A percentile compares a stretch with the other conserved stretches of the same genome.
Conservation (phyloP, 768 basidiomycete genomes). For the Sistotremastrum niveocremeum region DNA sequence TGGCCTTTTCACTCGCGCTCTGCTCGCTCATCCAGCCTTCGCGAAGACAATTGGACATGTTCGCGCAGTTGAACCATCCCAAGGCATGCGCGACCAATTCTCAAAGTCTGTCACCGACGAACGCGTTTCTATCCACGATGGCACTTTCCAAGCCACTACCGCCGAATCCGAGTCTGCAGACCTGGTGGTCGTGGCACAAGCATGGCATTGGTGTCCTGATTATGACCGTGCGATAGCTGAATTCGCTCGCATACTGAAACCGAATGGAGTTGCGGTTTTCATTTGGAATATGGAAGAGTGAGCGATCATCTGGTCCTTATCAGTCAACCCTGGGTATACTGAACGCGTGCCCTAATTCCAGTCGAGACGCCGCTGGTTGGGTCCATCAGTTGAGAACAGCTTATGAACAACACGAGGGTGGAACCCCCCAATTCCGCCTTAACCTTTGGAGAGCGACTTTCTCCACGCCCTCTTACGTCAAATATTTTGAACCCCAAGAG, state of each 20-base stretch:
- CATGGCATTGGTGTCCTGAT: constrained; percentile 90
- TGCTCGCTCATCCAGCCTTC: constrained; percentile 53
- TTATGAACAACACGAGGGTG: constrained; percentile 54
- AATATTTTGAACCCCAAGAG: constrained; percentile 43
- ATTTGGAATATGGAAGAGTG: constrained; percentile 91
- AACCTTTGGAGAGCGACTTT: constrained; percentile 64
- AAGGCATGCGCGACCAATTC: constrained; percentile 75
- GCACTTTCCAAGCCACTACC: constrained; percentile 56
- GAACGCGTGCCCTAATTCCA: neutral
- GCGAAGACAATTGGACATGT: constrained; percentile 35
- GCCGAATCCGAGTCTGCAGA: constrained; percentile 61
- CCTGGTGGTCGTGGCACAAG: constrained; percentile 72
- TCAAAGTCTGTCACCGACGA: constrained; percentile 36
- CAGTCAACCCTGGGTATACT: neutral
- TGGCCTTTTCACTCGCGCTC: constrained; percentile 76
- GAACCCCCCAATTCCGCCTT: constrained; percentile 73
- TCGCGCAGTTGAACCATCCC: constrained; percentile 70
- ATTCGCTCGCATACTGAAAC: constrained; percentile 70
- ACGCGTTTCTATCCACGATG: constrained; percentile 42
- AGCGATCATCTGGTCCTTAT: constrained; percentile 19
- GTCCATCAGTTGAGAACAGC: constrained; percentile 57
- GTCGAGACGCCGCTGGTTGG: constrained; percentile 53
- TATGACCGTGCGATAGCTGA: constrained; percentile 59
- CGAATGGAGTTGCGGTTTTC: constrained; percentile 52
- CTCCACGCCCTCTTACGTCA: constrained; percentile 43